A percentile compares a stretch with the other conserved stretches of the same genome.
These are phyloP conservation scores for Pneumocystis sp. DNA, from an alignment of 1,139 yeast species.

Conservation along the genomic window DNA sequence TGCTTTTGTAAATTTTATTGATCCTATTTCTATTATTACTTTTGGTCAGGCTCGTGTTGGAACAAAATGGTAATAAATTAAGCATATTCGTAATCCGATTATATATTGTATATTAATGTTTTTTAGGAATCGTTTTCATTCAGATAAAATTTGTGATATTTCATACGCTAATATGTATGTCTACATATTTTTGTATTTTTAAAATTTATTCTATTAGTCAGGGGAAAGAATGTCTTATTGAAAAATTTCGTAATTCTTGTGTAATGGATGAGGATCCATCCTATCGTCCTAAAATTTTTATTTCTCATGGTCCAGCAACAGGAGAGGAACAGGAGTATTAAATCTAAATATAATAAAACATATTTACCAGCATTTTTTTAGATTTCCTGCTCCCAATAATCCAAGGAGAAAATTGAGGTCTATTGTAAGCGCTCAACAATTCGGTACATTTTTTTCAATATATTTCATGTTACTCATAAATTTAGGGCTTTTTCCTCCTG, in stretches of 20 bases:
- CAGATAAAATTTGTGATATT: slow-evolving; percentile 36
- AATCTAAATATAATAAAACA: not conserved
- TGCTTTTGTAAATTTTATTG: slow-evolving; percentile 36
- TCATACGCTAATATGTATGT: slow-evolving; percentile 32
- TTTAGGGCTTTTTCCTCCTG: slow-evolving; percentile 1
- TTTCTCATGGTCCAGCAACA: slow-evolving; percentile 27
- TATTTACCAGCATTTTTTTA: not conserved
- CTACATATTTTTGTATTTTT: slow-evolving; percentile 5
- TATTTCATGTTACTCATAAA: not conserved
- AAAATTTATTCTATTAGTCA: slow-evolving; percentile 21
- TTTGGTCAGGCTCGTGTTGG: slow-evolving; percentile 34
- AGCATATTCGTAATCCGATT: not conserved
- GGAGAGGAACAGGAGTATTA: slow-evolving; percentile 26
- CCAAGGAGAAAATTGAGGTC: slow-evolving; percentile 25
- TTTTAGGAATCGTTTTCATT: slow-evolving; percentile 26
- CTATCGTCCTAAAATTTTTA: slow-evolving; percentile 31
- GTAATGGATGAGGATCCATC: slow-evolving; percentile 34
- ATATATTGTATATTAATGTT: not conserved
- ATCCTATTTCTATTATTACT: slow-evolving; percentile 30
- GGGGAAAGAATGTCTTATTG: slow-evolving; percentile 32
- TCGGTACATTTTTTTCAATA: slow-evolving; percentile 16
- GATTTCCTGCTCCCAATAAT: slow-evolving; percentile 26
- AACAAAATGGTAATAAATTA: slow-evolving; percentile 28
- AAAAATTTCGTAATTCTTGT: slow-evolving; percentile 35
- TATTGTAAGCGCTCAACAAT: slow-evolving; percentile 23